Evolutionary conservation across 202 grass and related monocot species (phyloP).

Genomic region (Carex arenaria): DNA sequence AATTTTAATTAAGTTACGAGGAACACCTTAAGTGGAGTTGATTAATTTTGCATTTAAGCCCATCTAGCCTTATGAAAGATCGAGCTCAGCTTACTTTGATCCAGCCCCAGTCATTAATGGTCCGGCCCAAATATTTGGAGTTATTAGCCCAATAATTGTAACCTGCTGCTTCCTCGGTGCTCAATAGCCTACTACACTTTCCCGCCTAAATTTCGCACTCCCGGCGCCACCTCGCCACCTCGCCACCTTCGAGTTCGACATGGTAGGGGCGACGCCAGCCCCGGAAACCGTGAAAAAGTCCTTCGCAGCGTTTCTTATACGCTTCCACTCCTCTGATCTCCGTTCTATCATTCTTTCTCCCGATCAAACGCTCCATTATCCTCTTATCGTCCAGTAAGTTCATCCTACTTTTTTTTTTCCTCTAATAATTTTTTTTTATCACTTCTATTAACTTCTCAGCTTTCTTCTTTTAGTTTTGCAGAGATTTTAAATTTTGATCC

Average conservation of each 20-base stretch:
- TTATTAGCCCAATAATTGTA: neutral
- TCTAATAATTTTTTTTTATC: neutral
- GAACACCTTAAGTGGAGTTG: too few relatives aligned
- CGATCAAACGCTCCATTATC: conserved; percentile 46
- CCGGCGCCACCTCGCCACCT: conserved; percentile 26
- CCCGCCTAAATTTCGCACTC: conserved; percentile 33
- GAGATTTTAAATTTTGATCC: conserved; percentile 65
- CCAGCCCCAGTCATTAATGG: neutral
- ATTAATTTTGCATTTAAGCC: neutral
- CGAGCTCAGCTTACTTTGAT: neutral
- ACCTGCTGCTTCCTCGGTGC: conserved; percentile 9
- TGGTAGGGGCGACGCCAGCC: neutral
- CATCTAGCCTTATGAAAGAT: neutral
- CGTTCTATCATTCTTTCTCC: conserved; percentile 45
- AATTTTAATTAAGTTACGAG: too few relatives aligned
- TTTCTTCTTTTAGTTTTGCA: conserved; percentile 40
- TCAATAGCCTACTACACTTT: neutral
- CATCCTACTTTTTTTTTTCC: neutral
- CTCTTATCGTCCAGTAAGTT: conserved; percentile 57
- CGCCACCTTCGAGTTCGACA: neutral
- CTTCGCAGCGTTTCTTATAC: conserved; percentile 42
- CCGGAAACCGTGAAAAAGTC: neutral
- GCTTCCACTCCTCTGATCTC: conserved; percentile 33
- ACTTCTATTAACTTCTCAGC: neutral
- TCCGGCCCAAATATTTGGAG: neutral